Evolutionary conservation across 2,329 filamentous ascomycete species (phyloP).

Genomic region (Nemania sp.): DNA sequence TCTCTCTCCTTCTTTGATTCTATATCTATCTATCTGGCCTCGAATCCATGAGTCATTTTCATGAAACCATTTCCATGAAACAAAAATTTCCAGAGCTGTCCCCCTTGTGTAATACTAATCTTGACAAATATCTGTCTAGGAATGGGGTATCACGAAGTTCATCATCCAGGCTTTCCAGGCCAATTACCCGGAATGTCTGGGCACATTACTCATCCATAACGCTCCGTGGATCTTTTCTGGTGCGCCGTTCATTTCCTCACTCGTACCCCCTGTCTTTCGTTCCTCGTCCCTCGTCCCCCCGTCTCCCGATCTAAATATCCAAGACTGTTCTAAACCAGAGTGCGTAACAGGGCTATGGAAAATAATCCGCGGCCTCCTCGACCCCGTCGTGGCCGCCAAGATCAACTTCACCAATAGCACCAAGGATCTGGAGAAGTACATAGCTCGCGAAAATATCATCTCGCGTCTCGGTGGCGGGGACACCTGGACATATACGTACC

Average conservation of each 20-base stretch:
- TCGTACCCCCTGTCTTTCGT: too few relatives aligned
- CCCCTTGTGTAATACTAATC: too few relatives aligned
- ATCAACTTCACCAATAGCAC: slow-evolving; percentile 84
- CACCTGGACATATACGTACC: slow-evolving; percentile 77
- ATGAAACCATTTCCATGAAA: too few relatives aligned
- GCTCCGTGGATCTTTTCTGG: slow-evolving; percentile 93
- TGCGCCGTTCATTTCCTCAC: too few relatives aligned
- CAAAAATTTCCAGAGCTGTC: too few relatives aligned
- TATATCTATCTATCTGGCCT: too few relatives aligned
- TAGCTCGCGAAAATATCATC: slow-evolving; percentile 69
- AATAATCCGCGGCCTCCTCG: slow-evolving; percentile 89
- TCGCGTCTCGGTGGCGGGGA: slow-evolving; percentile 83
- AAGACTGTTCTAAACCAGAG: neutral
- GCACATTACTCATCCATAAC: slow-evolving; percentile 86
- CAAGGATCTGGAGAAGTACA: slow-evolving; percentile 74
- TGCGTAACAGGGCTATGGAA: slow-evolving; percentile 73
- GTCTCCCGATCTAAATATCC: too few relatives aligned
- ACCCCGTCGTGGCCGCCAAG: slow-evolving; percentile 89
- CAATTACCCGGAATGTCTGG: slow-evolving; percentile 91
- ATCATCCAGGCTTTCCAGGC: slow-evolving; percentile 99
- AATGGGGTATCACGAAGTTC: slow-evolving; percentile 93
- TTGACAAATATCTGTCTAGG: slow-evolving; percentile 48
- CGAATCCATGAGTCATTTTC: too few relatives aligned
- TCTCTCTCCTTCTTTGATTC: too few relatives aligned
- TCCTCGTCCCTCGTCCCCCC: too few relatives aligned